Base-by-base conservation (phyloP, 257 asterid species). In the Capsicum rhomboideum region DNA sequence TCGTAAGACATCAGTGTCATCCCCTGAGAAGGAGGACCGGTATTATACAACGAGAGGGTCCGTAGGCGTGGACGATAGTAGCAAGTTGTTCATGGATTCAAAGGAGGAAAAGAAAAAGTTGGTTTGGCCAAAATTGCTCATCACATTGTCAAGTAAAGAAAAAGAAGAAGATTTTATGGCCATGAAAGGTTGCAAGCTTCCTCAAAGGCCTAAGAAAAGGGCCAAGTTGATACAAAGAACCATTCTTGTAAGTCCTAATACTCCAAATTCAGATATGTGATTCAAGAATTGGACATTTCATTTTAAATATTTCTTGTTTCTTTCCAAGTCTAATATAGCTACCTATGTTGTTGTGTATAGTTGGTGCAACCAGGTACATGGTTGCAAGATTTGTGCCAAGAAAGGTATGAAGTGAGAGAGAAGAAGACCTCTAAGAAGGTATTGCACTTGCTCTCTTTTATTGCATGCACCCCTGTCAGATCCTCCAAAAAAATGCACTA, bases 21-120 rank as follows among this genome's bases (percentile, higher is more conserved):
- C 99, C 5, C 97, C 97, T 0, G 98, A 94, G 91, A 95, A 93
- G 86, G 99, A 95, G 88, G 99, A 95, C 55, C 88, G 97, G 78
- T 92, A 92, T 85, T 93, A 92, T 75, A 92, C 98, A 0, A 95
- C 98, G 0, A 89, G 98, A 83, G 95, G 97, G 20, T 91, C 97
- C 1, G 93, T 91, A 37, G 97, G 91, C 42, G 84, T 93, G 40
- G 99, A 93, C 8, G 98, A 93, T 84, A 82, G 86, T 56, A 82
- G 87, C 87, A 93, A 90, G 87, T 79, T 88, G 44, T 90, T 91
- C 80, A 31, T 83, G 40, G 88, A 91, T 82, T 88, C 92, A 59
- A 86, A 78, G 84, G 89, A 86, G 83, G 90, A 88, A 44, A 86
- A 79, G 69, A 88, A 84, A 52, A 88, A 78, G 86, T 13, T 84